Evolutionary conservation across 345 rosid genomes (phyloP).

Genomic region (Eucalyptus melliodora): DNA sequence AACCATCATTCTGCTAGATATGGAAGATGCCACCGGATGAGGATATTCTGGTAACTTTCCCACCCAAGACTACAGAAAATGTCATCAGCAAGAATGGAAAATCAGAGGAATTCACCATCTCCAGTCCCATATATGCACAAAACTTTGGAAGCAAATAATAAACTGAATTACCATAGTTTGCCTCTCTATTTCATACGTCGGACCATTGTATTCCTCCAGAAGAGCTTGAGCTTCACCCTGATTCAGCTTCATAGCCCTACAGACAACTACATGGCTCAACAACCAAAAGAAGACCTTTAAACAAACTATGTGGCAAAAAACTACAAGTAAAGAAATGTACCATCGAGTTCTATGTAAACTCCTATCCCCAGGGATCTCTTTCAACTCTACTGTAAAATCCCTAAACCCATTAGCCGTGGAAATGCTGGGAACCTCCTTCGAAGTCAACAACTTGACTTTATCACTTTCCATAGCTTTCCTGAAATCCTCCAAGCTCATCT

Average conservation of each 20-base stretch:
- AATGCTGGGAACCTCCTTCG: conserved; percentile 35
- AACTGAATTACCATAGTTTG: conserved; percentile 44
- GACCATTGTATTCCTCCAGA: conserved; percentile 57
- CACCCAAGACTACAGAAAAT: conserved; percentile 57
- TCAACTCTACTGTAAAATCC: conserved; percentile 69
- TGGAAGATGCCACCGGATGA: conserved; percentile 82
- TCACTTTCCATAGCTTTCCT: conserved; percentile 46
- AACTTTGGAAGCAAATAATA: neutral
- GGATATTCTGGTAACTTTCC: conserved; percentile 67
- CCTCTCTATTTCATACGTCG: conserved; percentile 61
- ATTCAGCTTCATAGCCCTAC: conserved; percentile 70
- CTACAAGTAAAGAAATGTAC: conserved; percentile 4
- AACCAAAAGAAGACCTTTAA: neutral
- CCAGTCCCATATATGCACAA: neutral
- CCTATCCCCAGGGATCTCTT: conserved; percentile 80
- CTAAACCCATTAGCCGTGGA: conserved; percentile 12
- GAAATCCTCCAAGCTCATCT: conserved; percentile 64
- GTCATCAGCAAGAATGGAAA: neutral
- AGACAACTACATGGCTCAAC: neutral
- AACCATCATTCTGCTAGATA: conserved; percentile 91
- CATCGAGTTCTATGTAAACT: conserved; percentile 85
- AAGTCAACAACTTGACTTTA: conserved; percentile 62
- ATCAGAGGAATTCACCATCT: neutral
- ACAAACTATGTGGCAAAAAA: neutral
- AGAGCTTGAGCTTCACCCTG: conserved; percentile 46